A percentile compares a stretch with the other conserved stretches of the same genome.
phyloP scores from a whole-genome alignment of 768 basidiomycete genomes.

The Termitomyces sp. region DNA sequence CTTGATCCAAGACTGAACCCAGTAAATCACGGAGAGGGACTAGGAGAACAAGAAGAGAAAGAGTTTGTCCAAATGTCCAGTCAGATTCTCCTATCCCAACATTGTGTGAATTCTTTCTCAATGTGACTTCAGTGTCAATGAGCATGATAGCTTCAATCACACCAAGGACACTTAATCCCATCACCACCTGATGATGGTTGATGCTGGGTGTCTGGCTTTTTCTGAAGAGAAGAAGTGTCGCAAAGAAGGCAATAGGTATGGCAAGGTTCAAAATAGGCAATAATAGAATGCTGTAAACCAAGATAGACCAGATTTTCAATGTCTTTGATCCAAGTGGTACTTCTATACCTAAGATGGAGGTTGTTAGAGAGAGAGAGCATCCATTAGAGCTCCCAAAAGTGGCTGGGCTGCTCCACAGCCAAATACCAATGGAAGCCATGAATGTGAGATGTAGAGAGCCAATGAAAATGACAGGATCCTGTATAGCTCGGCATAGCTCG shows the following conservation, averaged over 20 bases:
- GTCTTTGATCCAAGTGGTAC: background rate
- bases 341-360: background rate
- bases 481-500: too few relatives aligned
- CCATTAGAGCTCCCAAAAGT: background rate
- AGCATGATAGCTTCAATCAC: too few relatives aligned
- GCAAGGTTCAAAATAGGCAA: background rate
- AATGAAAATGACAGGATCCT: background rate
- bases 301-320: background rate
- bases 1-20: background rate
- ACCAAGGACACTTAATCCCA: too few relatives aligned
- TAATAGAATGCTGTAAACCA: background rate
- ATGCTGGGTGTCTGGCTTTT: too few relatives aligned
- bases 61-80: conserved; percentile 1
- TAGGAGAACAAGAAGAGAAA: conserved; percentile 4
- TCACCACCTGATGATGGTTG: too few relatives aligned
- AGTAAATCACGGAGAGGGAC: conserved; percentile 4
- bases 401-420: background rate
- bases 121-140: too few relatives aligned
- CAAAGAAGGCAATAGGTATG: background rate
- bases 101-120: too few relatives aligned
- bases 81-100: too few relatives aligned
- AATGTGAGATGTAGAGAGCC: background rate
- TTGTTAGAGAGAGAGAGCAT: background rate
- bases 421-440: background rate
- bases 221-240: too few relatives aligned